phyloP scores from a whole-genome alignment of 345 rosid genomes.

The Hibiscus syriacus region DNA sequence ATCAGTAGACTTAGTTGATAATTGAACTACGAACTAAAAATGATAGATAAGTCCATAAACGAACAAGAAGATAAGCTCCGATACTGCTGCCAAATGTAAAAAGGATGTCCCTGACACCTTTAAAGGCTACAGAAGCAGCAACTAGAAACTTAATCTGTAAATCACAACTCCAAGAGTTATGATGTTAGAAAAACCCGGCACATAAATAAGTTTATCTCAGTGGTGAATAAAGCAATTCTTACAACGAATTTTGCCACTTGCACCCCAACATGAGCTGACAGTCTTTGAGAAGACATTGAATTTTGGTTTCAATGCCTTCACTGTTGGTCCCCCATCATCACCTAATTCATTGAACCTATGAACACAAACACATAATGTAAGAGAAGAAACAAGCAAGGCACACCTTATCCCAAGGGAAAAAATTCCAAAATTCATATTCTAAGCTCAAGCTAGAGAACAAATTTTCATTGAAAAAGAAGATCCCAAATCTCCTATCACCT shows the following conservation, averaged over 20 bases:
- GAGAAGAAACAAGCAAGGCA: neutral
- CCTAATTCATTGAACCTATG: constrained; percentile 61
- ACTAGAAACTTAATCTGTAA: constrained; percentile 39
- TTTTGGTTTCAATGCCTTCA: constrained; percentile 41
- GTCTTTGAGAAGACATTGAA: constrained; percentile 30
- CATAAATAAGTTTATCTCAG: neutral
- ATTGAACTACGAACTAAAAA: neutral
- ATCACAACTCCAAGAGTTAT: neutral
- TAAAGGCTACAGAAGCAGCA: constrained; percentile 48
- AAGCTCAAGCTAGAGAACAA: too few species aligned
- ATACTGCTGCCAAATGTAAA: constrained; percentile 56
- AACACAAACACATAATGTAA: constrained; percentile 4
- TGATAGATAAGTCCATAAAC: neutral
- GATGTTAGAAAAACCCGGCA: neutral
- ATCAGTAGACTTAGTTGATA: neutral
- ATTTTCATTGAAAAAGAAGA: too few species aligned
- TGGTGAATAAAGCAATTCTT: neutral
- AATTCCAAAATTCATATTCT: neutral
- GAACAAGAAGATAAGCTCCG: constrained; percentile 72
- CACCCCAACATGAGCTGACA: constrained; percentile 39
- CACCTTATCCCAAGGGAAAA: neutral
- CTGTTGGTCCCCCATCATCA: constrained; percentile 50
- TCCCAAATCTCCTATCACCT: too few species aligned
- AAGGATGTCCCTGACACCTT: constrained; percentile 57
- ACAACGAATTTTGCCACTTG: constrained; percentile 49